Conservation (phyloP, 371 early-diverging fungal species). For the Smittium culicis region DNA sequence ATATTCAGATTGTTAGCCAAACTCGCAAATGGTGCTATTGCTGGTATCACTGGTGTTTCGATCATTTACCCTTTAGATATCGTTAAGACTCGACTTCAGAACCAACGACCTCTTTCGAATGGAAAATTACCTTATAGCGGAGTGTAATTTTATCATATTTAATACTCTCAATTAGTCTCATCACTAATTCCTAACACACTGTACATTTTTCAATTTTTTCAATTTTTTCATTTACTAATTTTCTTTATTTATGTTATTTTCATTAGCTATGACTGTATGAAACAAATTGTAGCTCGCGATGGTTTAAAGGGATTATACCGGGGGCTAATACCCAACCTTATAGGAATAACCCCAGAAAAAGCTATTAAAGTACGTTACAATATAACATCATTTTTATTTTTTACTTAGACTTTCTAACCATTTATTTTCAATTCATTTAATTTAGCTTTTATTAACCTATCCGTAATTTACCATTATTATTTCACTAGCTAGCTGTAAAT, state of each 20-base stretch:
- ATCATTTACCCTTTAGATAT: slow-evolving; percentile 49
- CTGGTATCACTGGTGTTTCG: slow-evolving; percentile 44
- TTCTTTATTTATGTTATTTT: background rate
- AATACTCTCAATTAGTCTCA: no score
- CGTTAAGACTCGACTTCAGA: slow-evolving; percentile 42
- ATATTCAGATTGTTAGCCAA: slow-evolving; percentile 22
- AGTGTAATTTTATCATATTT: slow-evolving; percentile 13
- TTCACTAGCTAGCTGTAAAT: slow-evolving; percentile 34
- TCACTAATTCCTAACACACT: no score
- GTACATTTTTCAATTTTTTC: no score
- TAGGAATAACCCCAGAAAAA: slow-evolving; percentile 41
- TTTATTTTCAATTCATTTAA: background rate
- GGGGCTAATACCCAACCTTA: slow-evolving; percentile 55
- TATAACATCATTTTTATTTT: background rate
- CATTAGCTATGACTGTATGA: slow-evolving; percentile 46
- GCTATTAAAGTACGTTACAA: slow-evolving; percentile 30
- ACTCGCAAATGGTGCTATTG: slow-evolving; percentile 46
- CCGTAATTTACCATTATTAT: no score
- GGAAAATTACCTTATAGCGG: slow-evolving; percentile 31
- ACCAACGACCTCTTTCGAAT: slow-evolving; percentile 26
- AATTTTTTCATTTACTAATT: background rate
- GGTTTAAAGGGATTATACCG: slow-evolving; percentile 67
- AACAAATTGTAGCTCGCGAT: slow-evolving; percentile 48
- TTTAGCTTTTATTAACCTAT: no score
- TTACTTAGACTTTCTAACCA: background rate